Evolutionary conservation across 305 asterid species (phyloP), one percentile per base, ranked within the genome.

Genomic region (Fraxinus sp.): DNA sequence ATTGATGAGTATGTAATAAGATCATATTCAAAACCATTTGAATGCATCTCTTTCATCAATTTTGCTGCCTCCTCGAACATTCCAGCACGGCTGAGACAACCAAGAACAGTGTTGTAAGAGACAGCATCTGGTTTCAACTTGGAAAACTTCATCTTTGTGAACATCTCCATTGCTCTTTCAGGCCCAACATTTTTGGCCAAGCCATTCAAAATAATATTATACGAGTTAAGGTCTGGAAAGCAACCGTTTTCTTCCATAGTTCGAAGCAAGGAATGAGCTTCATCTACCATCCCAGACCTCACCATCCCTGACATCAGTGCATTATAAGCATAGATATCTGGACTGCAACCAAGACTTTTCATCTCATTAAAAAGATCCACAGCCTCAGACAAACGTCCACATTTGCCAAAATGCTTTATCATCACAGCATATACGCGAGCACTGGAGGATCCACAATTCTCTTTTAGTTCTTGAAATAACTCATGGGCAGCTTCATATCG

Each of bases 271-370:
- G 97, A 89, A 26, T 90, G 94, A 80, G 98, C 97, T 86, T 93
- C 98, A 78, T 92, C 94, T 72, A 83, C 79, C 95, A 92, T 83
- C 52, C 91, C 91, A 11, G 92, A 92, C 89, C 91, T 92, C 86
- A 90, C 99, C 97, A 94, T 89, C 62, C 95, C 97, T 1, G 98
- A 95, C 99, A 95, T 95, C 74, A 95, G 93, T 26, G 99, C 99
- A 76, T 95, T 94, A 64, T 92, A 91, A 10, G 99, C 93, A 85
- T 93, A 95, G 16, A 90, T 92, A 82, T 95, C 98, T 0, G 97
- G 97, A 44, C 57, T 78, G 84, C 98, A 91, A 37, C 97, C 94
- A 55, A 91, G 91, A 35, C 85, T 85, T 85, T 86, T 92, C 94
- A 95, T 94, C 87, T 94, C 98, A n/a, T 87, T 79, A 83, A 94